phyloP scores from a whole-genome alignment of 305 asterid genomes.

The Solanum hybrid region DNA sequence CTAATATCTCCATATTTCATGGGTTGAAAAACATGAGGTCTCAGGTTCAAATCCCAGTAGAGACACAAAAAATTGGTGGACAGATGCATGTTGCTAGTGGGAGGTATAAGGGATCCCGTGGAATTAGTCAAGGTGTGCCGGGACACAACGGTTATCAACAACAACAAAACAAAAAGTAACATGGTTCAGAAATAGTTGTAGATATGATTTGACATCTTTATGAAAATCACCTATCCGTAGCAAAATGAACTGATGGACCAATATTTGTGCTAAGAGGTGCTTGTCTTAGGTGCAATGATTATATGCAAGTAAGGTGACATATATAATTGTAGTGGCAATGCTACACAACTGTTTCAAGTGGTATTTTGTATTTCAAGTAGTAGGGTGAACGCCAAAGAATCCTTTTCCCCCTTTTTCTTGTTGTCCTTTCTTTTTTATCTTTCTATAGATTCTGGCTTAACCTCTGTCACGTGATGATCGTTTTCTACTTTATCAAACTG shows the following conservation, averaged over 20 bases:
- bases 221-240: background rate
- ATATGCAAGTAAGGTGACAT: background rate
- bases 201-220: background rate
- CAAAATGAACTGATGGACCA: background rate
- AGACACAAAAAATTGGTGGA: background rate
- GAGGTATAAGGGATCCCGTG: background rate
- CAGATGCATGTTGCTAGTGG: background rate
- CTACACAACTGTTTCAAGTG: background rate
- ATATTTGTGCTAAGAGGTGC: background rate
- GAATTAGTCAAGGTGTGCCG: background rate
- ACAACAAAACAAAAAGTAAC: background rate
- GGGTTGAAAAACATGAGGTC: background rate
- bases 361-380: background rate
- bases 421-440: background rate
- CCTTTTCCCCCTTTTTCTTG: background rate
- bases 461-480: constrained; percentile 6
- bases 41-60: background rate
- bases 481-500: constrained; percentile 18
- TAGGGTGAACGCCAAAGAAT: background rate
- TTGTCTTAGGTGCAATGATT: background rate
- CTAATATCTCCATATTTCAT: background rate
- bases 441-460: background rate
- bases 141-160: background rate
- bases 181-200: background rate
- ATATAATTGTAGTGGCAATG: background rate